Evolutionary conservation across 2,329 filamentous ascomycete species (phyloP).

Genomic region (Grosmannia clavigera): DNA sequence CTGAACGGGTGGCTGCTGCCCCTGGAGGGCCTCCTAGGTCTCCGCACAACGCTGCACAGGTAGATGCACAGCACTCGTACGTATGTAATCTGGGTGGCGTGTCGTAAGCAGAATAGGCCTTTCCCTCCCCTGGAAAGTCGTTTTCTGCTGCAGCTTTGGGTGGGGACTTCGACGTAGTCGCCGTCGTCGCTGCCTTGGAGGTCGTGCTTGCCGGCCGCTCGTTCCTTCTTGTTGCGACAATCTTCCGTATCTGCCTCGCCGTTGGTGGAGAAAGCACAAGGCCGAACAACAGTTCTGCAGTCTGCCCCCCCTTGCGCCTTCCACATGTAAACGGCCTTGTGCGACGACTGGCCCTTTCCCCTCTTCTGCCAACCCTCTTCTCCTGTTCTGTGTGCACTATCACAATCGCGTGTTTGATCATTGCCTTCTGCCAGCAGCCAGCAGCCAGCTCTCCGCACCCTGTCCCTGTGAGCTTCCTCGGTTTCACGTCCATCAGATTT

Average conservation of each 20-base stretch:
- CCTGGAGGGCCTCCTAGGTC: not conserved
- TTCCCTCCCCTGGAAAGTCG: slow-evolving; percentile 1
- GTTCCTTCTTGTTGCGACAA: not conserved
- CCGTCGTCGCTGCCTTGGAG: not conserved
- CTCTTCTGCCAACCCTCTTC: not conserved
- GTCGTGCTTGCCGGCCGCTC: not conserved
- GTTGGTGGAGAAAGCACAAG: not conserved
- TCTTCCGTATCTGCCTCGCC: not conserved
- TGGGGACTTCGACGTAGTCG: not conserved
- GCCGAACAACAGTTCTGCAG: not conserved
- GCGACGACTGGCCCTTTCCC: not conserved
- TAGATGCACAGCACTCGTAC: too few relatives aligned
- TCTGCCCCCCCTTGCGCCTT: not conserved
- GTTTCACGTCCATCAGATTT: not conserved
- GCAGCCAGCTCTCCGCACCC: too few relatives aligned
- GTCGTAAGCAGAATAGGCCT: not conserved
- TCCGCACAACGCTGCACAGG: not conserved
- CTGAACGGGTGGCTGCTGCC: not conserved
- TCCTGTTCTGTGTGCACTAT: not conserved
- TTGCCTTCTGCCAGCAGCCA: not conserved
- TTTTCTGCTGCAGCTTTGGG: slow-evolving; percentile 1
- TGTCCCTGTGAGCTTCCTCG: not conserved
- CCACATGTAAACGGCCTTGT: not conserved
- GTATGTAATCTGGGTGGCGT: not conserved
- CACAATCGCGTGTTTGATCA: not conserved